A percentile compares a stretch with the other conserved stretches of the same genome.
Conservation (phyloP, 2,329 filamentous ascomycete genomes). For the Talaromyces sp. region DNA sequence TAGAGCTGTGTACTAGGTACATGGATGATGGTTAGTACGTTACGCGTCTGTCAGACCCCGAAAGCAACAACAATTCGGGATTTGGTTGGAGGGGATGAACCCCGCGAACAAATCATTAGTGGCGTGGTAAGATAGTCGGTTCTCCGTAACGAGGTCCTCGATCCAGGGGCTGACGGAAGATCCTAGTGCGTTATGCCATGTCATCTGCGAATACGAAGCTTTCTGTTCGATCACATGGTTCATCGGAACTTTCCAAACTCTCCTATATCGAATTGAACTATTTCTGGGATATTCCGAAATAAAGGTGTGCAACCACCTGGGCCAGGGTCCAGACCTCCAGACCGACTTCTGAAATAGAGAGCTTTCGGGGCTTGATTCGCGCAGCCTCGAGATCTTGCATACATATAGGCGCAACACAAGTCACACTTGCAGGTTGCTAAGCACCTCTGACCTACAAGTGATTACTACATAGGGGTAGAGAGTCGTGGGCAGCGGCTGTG, state of each 20-base stretch:
- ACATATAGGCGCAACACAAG: background rate
- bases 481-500: background rate
- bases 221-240: background rate
- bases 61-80: background rate
- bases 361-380: background rate
- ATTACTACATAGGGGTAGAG: background rate
- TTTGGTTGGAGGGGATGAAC: background rate
- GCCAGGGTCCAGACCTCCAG: background rate
- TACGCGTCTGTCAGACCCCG: background rate
- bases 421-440: slow-evolving; percentile 2
- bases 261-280: background rate
- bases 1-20: background rate
- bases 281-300: background rate
- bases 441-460: background rate
- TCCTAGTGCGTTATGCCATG: background rate
- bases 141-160: background rate
- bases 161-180: background rate
- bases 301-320: background rate
- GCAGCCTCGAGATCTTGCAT: slow-evolving; percentile 14
- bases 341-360: slow-evolving; percentile 1
- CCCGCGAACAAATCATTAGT: background rate
- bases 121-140: background rate
- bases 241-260: background rate
- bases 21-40: background rate
- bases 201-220: background rate